Evolutionary conservation across 2,329 filamentous ascomycete genomes (phyloP).

Genomic region (Diaporthe eres): DNA sequence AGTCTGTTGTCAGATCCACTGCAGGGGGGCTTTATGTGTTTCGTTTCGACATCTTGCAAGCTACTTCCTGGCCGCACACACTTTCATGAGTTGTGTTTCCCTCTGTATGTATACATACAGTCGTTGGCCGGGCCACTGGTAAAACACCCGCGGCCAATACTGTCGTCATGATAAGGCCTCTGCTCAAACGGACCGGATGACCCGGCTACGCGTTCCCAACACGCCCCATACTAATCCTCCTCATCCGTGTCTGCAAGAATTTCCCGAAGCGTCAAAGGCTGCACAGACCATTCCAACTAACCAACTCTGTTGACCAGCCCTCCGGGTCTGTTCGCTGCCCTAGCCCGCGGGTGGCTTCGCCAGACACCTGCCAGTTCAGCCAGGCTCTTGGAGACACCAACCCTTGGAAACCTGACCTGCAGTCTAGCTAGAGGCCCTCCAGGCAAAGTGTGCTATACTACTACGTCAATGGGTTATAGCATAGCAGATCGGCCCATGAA

Average conservation of each 20-base stretch:
- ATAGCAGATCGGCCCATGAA: neutral
- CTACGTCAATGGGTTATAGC: neutral
- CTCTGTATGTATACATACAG: neutral
- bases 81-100: neutral
- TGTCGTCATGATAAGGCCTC: slow-evolving; percentile 17
- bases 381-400: neutral
- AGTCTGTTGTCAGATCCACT: slow-evolving; percentile 28
- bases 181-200: slow-evolving; percentile 33
- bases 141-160: slow-evolving; percentile 25
- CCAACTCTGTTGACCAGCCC: slow-evolving; percentile 9
- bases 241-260: slow-evolving; percentile 31
- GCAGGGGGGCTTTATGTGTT: slow-evolving; percentile 31
- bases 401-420: neutral
- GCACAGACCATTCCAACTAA: slow-evolving; percentile 21
- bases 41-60: slow-evolving; percentile 28
- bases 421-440: neutral
- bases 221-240: slow-evolving; percentile 11
- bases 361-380: slow-evolving; percentile 14
- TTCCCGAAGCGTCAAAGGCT: slow-evolving; percentile 27
- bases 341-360: slow-evolving; percentile 19
- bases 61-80: slow-evolving; percentile 23
- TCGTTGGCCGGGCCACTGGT: slow-evolving; percentile 1
- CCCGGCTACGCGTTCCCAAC: slow-evolving; percentile 38
- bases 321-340: slow-evolving; percentile 8
- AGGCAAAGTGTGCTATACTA: neutral